Conservation (phyloP, 257 asterid genomes). For the Nicotiana tomentosiformis region DNA sequence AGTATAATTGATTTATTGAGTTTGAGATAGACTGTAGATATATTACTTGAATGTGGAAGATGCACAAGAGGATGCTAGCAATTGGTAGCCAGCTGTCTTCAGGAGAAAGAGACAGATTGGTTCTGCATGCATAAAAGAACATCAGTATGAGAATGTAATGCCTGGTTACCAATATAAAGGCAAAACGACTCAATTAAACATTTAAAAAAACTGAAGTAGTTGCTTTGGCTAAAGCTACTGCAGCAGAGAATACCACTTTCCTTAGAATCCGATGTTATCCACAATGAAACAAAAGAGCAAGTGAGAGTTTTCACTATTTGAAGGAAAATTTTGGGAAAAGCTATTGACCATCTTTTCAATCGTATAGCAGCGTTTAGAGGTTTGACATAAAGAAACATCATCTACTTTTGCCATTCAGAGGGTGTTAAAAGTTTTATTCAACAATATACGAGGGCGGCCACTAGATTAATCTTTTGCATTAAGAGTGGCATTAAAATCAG, state of each 20-base stretch:
- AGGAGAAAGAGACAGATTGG: constrained; percentile 79
- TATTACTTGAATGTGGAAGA: constrained; percentile 77
- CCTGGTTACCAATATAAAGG: background rate
- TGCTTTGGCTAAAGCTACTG: background rate
- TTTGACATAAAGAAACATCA: background rate
- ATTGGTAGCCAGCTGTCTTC: constrained; percentile 98
- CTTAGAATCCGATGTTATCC: background rate
- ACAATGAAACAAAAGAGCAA: background rate
- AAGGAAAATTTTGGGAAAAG: background rate
- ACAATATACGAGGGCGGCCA: background rate
- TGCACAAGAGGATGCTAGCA: constrained; percentile 86
- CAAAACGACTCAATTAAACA: background rate
- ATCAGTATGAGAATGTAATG: background rate
- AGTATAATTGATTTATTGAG: background rate
- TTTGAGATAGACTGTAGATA: background rate
- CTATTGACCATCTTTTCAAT: background rate
- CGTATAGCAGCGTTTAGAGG: background rate
- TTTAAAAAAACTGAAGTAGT: background rate
- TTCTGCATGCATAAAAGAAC: constrained; percentile 29
- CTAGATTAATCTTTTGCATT: background rate
- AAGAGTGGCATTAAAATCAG: background rate
- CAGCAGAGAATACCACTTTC: background rate
- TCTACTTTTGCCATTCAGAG: background rate
- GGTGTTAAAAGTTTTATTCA: background rate
- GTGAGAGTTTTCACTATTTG: background rate